A percentile compares a stretch with the other conserved stretches of the same genome.
phyloP scores from a whole-genome alignment of 2,329 filamentous ascomycete genomes.

The Fusarium sp. region DNA sequence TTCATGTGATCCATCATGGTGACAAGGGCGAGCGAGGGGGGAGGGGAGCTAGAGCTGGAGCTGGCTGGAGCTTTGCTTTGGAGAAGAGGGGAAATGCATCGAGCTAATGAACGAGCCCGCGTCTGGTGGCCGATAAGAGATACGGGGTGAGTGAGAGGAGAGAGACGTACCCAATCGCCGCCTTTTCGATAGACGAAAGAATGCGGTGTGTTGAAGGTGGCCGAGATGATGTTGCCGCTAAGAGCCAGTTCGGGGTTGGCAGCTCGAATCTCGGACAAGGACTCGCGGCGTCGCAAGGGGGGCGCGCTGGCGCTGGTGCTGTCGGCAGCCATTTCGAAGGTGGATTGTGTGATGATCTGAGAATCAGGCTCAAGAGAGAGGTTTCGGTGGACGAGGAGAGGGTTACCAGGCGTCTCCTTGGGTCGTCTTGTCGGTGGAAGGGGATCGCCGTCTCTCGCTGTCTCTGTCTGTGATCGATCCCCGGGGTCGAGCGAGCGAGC shows the following conservation, averaged over 20 bases:
- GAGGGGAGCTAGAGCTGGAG: constrained; percentile 24
- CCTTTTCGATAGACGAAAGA: constrained; percentile 69
- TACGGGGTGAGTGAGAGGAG: constrained; percentile 22
- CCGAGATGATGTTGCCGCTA: constrained; percentile 75
- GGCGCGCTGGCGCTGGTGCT: constrained; percentile 21
- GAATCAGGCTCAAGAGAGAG: constrained; percentile 11
- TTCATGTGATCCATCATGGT: constrained; percentile 21
- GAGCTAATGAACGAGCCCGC: constrained; percentile 26
- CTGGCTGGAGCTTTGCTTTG: constrained; percentile 37
- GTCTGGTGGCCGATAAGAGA: constrained; percentile 25
- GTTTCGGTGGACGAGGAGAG: constrained; percentile 16
- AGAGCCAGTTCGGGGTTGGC: constrained; percentile 68
- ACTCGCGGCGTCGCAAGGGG: constrained; percentile 60
- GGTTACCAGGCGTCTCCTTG: constrained; percentile 30
- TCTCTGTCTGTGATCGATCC: constrained; percentile 41
- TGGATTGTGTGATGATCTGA: constrained; percentile 1
- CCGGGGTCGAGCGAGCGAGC: constrained; percentile 14
- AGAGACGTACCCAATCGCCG: constrained; percentile 68
- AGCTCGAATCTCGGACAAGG: constrained; percentile 66
- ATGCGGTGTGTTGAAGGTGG: constrained; percentile 73
- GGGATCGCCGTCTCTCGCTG: constrained; percentile 27
- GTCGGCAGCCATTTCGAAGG: constrained; percentile 26
- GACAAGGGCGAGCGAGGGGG: constrained; percentile 15
- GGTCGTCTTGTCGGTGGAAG: constrained; percentile 30
- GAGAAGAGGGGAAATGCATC: constrained; percentile 34